Conservation (phyloP, 352 stramenopile genomes). For the Discostella stelligera region DNA sequence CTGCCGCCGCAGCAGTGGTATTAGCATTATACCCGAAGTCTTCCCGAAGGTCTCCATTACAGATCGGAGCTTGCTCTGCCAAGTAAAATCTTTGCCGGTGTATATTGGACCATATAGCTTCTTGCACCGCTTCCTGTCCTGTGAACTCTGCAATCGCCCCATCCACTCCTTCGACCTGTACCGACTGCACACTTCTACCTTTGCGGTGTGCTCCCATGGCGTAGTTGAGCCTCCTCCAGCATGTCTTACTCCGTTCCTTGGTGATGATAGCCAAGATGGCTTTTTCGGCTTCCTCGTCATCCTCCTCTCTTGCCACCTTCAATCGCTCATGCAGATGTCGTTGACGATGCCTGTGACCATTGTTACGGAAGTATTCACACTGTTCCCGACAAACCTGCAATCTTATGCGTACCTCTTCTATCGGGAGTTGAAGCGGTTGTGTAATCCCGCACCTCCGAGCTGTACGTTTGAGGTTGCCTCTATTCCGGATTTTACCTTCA, state of each 20-base stretch:
- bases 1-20: neutral
- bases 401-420: neutral
- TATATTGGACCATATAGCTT: conserved; percentile 15
- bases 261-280: conserved; percentile 26
- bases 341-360: conserved; percentile 7
- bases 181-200: conserved; percentile 1
- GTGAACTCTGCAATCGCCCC: neutral
- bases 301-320: conserved; percentile 2
- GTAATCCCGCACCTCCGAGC: conserved; percentile 11
- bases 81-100: conserved; percentile 18
- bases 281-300: neutral
- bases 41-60: conserved; percentile 14
- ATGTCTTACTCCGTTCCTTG: conserved; percentile 8
- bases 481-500: conserved; percentile 8
- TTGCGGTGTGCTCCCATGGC: neutral
- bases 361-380: conserved; percentile 18
- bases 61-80: conserved; percentile 27
- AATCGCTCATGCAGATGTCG: conserved; percentile 12
- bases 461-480: conserved; percentile 10
- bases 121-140: conserved; percentile 1
- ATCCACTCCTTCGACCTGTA: conserved; percentile 9
- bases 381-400: conserved; percentile 14
- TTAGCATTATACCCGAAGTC: conserved; percentile 24
- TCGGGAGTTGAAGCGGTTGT: neutral
- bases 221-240: conserved; percentile 22